Percentiles rank a stretch among this genome's conserved stretches.
Conservation (phyloP, 2,329 filamentous ascomycete genomes). For the Cladobotryum protrusum region DNA sequence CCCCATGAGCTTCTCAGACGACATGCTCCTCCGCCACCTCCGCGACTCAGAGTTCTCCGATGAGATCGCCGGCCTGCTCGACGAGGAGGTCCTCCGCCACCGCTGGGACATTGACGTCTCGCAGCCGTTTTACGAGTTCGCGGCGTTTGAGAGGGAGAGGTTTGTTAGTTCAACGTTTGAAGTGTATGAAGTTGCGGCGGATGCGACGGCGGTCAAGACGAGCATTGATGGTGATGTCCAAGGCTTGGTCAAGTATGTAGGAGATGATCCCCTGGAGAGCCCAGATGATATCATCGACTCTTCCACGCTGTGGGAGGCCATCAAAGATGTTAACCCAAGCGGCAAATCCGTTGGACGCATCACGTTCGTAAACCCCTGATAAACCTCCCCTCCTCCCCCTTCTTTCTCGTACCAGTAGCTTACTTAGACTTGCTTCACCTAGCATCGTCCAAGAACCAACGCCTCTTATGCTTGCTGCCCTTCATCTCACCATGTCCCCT, state of each 20-base stretch:
- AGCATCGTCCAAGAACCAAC: slow-evolving; percentile 56
- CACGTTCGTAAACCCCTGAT: slow-evolving; percentile 34
- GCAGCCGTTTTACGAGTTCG: slow-evolving; percentile 28
- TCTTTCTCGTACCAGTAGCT: not conserved
- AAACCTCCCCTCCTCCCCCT: not conserved
- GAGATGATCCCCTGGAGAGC: slow-evolving; percentile 19
- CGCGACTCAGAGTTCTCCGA: slow-evolving; percentile 36
- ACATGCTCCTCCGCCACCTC: slow-evolving; percentile 36
- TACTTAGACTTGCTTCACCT: slow-evolving; percentile 38
- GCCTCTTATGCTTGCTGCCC: slow-evolving; percentile 51
- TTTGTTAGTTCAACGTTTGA: slow-evolving; percentile 48
- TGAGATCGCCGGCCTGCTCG: slow-evolving; percentile 31
- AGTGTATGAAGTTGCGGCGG: slow-evolving; percentile 48
- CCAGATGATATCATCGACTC: slow-evolving; percentile 31
- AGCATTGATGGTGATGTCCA: slow-evolving; percentile 23
- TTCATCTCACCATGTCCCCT: slow-evolving; percentile 51
- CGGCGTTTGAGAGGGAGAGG: slow-evolving; percentile 30
- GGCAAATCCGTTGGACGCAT: slow-evolving; percentile 49
- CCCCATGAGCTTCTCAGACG: slow-evolving; percentile 32
- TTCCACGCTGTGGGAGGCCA: slow-evolving; percentile 35
- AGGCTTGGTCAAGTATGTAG: slow-evolving; percentile 20
- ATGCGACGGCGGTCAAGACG: slow-evolving; percentile 33
- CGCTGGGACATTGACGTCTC: slow-evolving; percentile 27
- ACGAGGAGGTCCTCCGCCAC: slow-evolving; percentile 30
- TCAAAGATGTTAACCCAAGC: slow-evolving; percentile 31